Base-by-base conservation (phyloP, 2,329 filamentous ascomycete species). In the Talaromyces verruculosus region DNA sequence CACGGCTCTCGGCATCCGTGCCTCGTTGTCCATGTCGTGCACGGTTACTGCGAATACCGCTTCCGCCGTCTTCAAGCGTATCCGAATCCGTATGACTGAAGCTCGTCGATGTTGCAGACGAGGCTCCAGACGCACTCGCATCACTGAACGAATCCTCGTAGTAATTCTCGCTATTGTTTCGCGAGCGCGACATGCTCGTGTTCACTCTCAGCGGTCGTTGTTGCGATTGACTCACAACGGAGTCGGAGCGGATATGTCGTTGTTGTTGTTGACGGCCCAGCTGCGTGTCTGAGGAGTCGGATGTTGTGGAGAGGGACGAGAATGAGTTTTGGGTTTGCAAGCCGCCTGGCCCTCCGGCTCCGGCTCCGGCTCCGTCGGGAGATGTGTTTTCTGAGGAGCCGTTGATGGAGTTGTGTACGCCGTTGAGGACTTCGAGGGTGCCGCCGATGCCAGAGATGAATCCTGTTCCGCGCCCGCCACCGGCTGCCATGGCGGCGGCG, bases 401-500 rank as follows among this genome's bases (percentile, higher is more conserved):
- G 64, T 55, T 75, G 72, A 55, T 68, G 45, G 68, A 69, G 35
- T 68, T 69, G 45, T 78, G 69, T 1, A 69, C 73, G 43, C 78
- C 74, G 66, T 72, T 84, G 76, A 74, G 77, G 69, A 68, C 81
- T 71, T 77, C 79, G 37, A 78, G 74, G 3, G 73, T 81, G 28
- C 79, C 79, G 57, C 79, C 80, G 6, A 83, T 79, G 5, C 87
- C 83, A 71, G 85, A 88, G 43, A 84, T 80, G 72, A 87, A 91
- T 63, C 90, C 89, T 33, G 94, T 91, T 58, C 91, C 91, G 58
- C 93, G 88, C 0, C 95, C 95, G 30, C 95, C 93, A 11, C 95
- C 95, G 1, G 95, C 95, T 0, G 93, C 95, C 95, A 98, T 98
- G 63, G 95, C 95, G 0, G 94, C 95, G 0, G 95, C 95, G 70